Percentiles rank a stretch among this genome's conserved stretches.
phyloP scores from a whole-genome alignment of 2,329 filamentous ascomycete genomes.

The Sphaceloma murrayae region DNA sequence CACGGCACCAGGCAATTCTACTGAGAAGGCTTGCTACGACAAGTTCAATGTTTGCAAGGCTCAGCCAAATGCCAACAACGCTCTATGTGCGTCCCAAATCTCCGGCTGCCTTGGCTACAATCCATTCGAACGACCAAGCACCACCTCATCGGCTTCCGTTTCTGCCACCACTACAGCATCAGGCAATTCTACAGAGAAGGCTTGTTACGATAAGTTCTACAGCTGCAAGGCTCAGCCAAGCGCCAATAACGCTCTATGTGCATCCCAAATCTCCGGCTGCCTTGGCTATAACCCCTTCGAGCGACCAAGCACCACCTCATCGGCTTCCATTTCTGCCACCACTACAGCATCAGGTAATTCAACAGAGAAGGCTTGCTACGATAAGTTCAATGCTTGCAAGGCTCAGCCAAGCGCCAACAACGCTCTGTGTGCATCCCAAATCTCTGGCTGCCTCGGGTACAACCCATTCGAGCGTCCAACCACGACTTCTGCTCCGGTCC shows the following conservation, averaged over 20 bases:
- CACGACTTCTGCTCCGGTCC: background rate
- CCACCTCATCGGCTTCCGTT: background rate
- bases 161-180: background rate
- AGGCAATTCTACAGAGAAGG: constrained; percentile 5
- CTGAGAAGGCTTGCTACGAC: constrained; percentile 12
- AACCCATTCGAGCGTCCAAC: constrained; percentile 14
- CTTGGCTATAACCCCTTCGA: constrained; percentile 17
- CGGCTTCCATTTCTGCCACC: background rate
- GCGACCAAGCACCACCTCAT: background rate
- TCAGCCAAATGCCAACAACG: constrained; percentile 15
- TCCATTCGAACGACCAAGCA: constrained; percentile 9
- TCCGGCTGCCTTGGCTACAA: constrained; percentile 17
- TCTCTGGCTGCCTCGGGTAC: constrained; percentile 15
- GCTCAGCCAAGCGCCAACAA: constrained; percentile 13
- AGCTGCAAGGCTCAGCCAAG: constrained; percentile 10
- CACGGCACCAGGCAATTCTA: background rate
- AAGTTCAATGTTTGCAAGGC: constrained; percentile 14
- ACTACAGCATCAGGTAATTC: background rate
- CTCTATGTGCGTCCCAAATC: constrained; percentile 11
- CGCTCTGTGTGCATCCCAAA: constrained; percentile 13
- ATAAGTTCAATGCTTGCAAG: constrained; percentile 13
- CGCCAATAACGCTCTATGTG: constrained; percentile 16
- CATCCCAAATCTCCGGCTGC: constrained; percentile 12
- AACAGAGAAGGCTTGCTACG: constrained; percentile 13
- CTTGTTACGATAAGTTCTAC: constrained; percentile 14